Conservation (phyloP, 805 yeast species). For the Lipomyces kockii region DNA sequence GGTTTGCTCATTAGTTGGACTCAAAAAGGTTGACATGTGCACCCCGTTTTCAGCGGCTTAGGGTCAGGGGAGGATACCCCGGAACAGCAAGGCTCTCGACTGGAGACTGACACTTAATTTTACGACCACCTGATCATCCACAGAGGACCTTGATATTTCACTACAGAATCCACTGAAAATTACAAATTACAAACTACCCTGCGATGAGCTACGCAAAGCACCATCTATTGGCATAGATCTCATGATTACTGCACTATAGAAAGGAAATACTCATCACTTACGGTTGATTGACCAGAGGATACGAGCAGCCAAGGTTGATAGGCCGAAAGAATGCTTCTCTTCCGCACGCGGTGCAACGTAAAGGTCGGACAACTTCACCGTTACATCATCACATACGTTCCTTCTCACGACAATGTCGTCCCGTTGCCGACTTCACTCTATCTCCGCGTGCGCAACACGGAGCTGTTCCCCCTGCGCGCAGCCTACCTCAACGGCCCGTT, state of each 20-base stretch:
- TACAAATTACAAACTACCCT: too few species aligned
- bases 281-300: not conserved
- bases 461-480: constrained; percentile 54
- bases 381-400: constrained; percentile 58
- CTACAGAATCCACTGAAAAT: too few species aligned
- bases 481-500: constrained; percentile 90
- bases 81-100: not conserved
- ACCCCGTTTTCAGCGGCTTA: not conserved
- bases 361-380: constrained; percentile 66
- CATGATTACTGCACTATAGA: not conserved
- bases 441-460: constrained; percentile 30
- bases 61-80: not conserved
- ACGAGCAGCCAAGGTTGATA: not conserved
- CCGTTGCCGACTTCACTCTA: constrained; percentile 24
- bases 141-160: too few species aligned
- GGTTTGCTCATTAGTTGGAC: too few species aligned
- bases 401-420: constrained; percentile 41
- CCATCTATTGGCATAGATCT: not conserved
- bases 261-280: not conserved
- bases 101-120: too few species aligned
- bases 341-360: constrained; percentile 45
- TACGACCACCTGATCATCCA: too few species aligned
- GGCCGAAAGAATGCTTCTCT: constrained; percentile 34
- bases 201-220: not conserved
- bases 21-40: too few species aligned